phyloP scores from a whole-genome alignment of 108 stramenopile genomes.

The Nitzschia sp. region DNA sequence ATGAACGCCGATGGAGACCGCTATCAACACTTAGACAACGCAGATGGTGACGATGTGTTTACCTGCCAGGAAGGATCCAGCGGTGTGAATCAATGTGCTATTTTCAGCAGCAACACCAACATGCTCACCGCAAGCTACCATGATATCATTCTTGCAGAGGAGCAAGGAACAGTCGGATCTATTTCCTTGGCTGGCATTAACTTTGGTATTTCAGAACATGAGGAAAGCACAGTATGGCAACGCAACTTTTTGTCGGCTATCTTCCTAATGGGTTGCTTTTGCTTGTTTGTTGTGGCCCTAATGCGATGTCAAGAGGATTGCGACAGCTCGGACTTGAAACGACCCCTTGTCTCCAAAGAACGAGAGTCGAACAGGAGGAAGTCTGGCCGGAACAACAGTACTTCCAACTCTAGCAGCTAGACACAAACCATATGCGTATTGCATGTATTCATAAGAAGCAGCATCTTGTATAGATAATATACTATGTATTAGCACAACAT shows the following conservation, averaged over 20 bases:
- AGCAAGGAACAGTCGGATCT: constrained; percentile 15
- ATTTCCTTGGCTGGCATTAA: not conserved
- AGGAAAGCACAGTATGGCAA: constrained; percentile 4
- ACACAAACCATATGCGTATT: not conserved
- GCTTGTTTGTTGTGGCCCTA: not conserved
- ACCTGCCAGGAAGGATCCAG: constrained; percentile 25
- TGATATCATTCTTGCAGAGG: constrained; percentile 30
- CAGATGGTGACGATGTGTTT: constrained; percentile 18
- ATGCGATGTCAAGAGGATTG: constrained; percentile 8
- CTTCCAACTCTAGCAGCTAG: not conserved
- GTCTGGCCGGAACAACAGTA: too few relatives aligned
- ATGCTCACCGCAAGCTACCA: constrained; percentile 48
- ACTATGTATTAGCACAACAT: too few relatives aligned
- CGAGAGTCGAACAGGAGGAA: not conserved
- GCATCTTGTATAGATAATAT: too few relatives aligned
- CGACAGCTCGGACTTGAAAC: constrained; percentile 1
- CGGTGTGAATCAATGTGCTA: constrained; percentile 52
- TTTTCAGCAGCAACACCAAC: constrained; percentile 46
- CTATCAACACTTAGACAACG: constrained; percentile 22
- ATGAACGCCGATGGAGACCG: constrained; percentile 14
- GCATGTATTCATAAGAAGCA: not conserved
- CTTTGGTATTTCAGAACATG: constrained; percentile 3
- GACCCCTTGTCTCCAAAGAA: not conserved
- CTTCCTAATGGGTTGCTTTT: constrained; percentile 14
- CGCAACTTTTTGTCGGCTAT: constrained; percentile 11